Evolutionary conservation across 805 yeast species (phyloP), one percentile per base, ranked within the genome.

Genomic region (Candida yuanshanica): DNA sequence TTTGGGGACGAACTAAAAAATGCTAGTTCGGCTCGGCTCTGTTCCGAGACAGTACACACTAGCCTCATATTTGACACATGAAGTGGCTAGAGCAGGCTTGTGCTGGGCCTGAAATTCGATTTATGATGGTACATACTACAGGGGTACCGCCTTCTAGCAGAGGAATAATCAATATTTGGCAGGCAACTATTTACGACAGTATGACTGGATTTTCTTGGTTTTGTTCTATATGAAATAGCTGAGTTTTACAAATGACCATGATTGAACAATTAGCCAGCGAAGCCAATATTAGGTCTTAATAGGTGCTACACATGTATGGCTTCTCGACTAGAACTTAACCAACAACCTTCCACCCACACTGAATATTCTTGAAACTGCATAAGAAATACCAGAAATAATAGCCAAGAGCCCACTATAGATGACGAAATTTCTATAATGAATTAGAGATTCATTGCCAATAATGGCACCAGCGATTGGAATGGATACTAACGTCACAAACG

Each of bases 381-480:
- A 77, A 22, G 63, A 60, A 3, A 63, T 21, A 3, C 66, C 63
- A 27, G 72, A 65, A 0, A 56, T 58, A 18, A 65, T 45, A 11
- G 73, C 65, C 18, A 74, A 49, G 16, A 60, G 43, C 10, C 63
- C 43, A 17, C 41, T 42, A 23, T 62, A 70, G 32, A 65, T 51
- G 13, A 68, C 62, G 41, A 64, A 65, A 41, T 64, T 51, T 35
- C 64, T 52, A 48, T 72, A 74, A 4, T 62, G 58, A 0, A 42
- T 41, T 2, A 49, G 33, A 14, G 66, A 43, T 13, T 64, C 65
- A 33, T 62, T 53, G 7, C 69, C 72, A 40, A 74, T 71, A 25
- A 74, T 64, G 2, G 74, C 72, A 38, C 79, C 73, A 1, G 77
- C 70, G 20, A 72, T 60, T 9, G 81, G 81, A 20, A 75, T 62